Evolutionary conservation across 2,329 filamentous ascomycete genomes (phyloP).

Genomic region (Colletotrichum kahawae): DNA sequence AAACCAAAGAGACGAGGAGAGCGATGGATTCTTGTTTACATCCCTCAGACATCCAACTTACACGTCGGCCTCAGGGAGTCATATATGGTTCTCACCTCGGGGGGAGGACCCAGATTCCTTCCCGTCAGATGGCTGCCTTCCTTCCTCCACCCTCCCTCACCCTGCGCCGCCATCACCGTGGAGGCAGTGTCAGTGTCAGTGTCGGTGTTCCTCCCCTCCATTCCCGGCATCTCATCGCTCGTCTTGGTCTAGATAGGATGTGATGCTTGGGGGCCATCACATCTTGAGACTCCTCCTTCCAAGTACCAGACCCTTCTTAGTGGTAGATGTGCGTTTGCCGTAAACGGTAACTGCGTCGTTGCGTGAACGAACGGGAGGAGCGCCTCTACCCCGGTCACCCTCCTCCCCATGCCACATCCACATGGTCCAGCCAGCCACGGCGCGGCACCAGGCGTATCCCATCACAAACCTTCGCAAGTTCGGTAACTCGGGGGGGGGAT

Average conservation of each 20-base stretch:
- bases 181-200: background rate
- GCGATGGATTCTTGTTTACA: background rate
- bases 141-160: background rate
- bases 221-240: background rate
- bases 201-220: background rate
- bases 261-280: background rate
- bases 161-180: background rate
- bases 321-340: background rate
- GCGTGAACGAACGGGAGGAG: background rate
- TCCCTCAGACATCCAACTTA: background rate
- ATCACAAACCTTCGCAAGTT: background rate
- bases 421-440: background rate
- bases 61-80: background rate
- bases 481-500: background rate
- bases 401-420: background rate
- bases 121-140: background rate
- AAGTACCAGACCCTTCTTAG: background rate
- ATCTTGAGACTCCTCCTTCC: background rate
- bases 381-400: background rate
- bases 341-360: background rate
- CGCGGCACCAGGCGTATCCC: background rate
- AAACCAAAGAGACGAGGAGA: background rate
- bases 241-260: background rate
- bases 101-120: background rate
- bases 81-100: background rate